Conservation (phyloP, 1,284 basidiomycete genomes). For the Cystobasidium slooffiae region DNA sequence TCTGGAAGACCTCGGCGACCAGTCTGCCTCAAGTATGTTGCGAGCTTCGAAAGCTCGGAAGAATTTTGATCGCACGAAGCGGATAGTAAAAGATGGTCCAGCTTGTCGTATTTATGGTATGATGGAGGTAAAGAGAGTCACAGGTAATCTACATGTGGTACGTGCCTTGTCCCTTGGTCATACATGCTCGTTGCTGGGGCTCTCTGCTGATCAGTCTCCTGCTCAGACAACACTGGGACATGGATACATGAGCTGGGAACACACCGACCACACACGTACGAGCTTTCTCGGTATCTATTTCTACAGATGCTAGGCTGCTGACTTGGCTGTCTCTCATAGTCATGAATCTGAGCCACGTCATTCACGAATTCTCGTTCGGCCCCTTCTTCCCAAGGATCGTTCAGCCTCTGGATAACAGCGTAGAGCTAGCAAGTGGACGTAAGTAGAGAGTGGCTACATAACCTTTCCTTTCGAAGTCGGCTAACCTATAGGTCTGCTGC, state of each 20-base stretch:
- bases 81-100: conserved; percentile 55
- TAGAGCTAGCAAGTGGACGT: conserved; percentile 80
- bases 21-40: conserved; percentile 49
- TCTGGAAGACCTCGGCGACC: conserved; percentile 26
- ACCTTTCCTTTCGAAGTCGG: not conserved
- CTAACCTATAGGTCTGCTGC: not conserved
- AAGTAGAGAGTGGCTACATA: conserved; percentile 56
- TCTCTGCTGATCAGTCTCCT: not conserved
- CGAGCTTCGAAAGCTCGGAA: conserved; percentile 42
- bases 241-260: conserved; percentile 83
- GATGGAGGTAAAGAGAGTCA: conserved; percentile 85
- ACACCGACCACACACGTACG: conserved; percentile 81
- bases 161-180: conserved; percentile 4
- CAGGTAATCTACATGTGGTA: conserved; percentile 62
- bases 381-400: conserved; percentile 93
- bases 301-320: not conserved
- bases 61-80: conserved; percentile 54
- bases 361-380: conserved; percentile 95
- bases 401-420: conserved; percentile 85
- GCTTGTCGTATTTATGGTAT: conserved; percentile 71
- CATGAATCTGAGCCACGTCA: conserved; percentile 96
- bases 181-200: not conserved
- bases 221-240: conserved; percentile 81
- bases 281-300: conserved; percentile 41
- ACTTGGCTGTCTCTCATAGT: conserved; percentile 61